These are phyloP conservation scores for Orbilia oligospora DNA, from an alignment of 2,329 filamentous ascomycete genomes.

Conservation along the genomic window DNA sequence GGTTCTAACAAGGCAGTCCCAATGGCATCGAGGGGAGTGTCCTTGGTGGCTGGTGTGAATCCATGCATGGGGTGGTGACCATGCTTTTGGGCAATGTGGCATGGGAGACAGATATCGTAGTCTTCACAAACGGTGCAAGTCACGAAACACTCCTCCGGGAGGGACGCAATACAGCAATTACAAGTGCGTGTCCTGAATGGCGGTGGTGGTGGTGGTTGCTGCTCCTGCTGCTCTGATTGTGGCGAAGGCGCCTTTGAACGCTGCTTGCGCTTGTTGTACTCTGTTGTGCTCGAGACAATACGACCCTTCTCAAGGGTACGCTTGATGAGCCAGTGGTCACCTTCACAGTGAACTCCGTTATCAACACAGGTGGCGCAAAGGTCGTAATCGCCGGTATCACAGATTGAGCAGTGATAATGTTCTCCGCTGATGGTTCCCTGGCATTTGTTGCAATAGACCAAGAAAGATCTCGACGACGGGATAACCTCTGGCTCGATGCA, in stretches of 20 bases:
- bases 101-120: constrained; percentile 89
- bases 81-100: constrained; percentile 82
- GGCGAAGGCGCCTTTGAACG: constrained; percentile 62
- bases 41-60: constrained; percentile 78
- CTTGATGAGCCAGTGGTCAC: constrained; percentile 95
- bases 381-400: constrained; percentile 94
- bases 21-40: constrained; percentile 74
- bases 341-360: constrained; percentile 81
- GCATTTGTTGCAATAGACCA: constrained; percentile 95
- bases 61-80: constrained; percentile 91
- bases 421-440: constrained; percentile 81
- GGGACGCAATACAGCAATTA: constrained; percentile 73
- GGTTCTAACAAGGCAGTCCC: constrained; percentile 79
- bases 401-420: constrained; percentile 95
- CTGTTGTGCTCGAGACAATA: constrained; percentile 87
- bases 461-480: constrained; percentile 66
- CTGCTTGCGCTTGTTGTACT: constrained; percentile 76
- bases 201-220: constrained; percentile 37
- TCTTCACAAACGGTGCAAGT: constrained; percentile 89
- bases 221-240: constrained; percentile 35
- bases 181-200: constrained; percentile 74
- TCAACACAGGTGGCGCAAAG: constrained; percentile 86
- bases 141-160: constrained; percentile 83
- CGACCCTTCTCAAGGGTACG: constrained; percentile 82
- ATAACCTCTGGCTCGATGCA: constrained; percentile 46